Conservation (phyloP, 1,284 basidiomycete species). For the Wallemia hederae region DNA sequence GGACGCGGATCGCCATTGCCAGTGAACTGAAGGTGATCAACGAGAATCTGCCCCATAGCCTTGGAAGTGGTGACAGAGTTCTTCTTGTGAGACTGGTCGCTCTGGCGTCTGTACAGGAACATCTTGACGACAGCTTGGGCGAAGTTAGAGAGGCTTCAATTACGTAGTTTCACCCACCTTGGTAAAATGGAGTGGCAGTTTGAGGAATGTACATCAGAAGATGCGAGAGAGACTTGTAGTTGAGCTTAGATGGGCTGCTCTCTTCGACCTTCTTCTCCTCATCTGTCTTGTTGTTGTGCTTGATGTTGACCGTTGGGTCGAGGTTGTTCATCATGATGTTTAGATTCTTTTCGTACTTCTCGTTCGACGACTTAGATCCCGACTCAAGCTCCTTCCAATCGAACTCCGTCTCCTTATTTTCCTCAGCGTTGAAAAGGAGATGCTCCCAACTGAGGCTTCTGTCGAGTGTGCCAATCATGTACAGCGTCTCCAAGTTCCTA, state of each 20-base stretch:
- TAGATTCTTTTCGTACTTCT: neutral
- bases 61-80: constrained; percentile 41
- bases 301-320: constrained; percentile 7
- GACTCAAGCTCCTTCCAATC: neutral
- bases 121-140: constrained; percentile 53
- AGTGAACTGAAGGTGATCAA: constrained; percentile 27
- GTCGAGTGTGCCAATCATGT: constrained; percentile 50
- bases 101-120: constrained; percentile 41
- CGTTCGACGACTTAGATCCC: neutral
- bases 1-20: constrained; percentile 20
- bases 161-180: constrained; percentile 27
- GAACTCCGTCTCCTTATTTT: neutral
- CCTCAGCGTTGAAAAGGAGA: constrained; percentile 32
- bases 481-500: constrained; percentile 33
- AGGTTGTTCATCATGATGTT: neutral
- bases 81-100: constrained; percentile 45
- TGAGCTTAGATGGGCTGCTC: constrained; percentile 2
- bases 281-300: constrained; percentile 2
- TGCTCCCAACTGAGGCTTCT: constrained; percentile 66
- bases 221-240: constrained; percentile 49
- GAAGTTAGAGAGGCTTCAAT: neutral
- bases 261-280: constrained; percentile 17
- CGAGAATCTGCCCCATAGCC: constrained; percentile 39
- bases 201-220: constrained; percentile 50
- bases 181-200: constrained; percentile 55